phyloP scores from a whole-genome alignment of 2,329 filamentous ascomycete species.

The Arthrinium phaeospermum region DNA sequence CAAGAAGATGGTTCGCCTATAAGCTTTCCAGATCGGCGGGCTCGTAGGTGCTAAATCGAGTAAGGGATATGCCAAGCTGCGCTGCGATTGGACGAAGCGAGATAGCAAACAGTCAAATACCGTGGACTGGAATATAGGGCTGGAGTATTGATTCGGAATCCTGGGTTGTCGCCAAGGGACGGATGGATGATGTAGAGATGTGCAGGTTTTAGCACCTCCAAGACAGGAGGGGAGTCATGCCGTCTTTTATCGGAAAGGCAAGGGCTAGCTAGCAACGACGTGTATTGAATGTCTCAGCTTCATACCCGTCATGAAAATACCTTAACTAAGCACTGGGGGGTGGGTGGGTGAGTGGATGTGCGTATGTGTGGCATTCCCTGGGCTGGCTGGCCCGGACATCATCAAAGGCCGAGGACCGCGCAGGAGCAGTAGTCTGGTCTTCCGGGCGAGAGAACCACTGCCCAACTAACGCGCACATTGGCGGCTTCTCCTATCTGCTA shows the following conservation, averaged over 20 bases:
- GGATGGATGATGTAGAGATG: not conserved
- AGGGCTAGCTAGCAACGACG: not conserved
- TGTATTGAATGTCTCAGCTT: constrained; percentile 5
- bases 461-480: not conserved
- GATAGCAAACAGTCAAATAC: not conserved
- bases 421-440: no score
- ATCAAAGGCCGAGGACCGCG: constrained; percentile 8
- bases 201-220: not conserved
- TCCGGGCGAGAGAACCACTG: not conserved
- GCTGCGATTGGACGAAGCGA: not conserved
- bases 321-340: constrained; percentile 7
- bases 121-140: no score
- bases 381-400: constrained; percentile 7
- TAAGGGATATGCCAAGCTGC: not conserved
- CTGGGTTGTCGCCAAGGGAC: not conserved
- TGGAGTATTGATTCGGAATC: not conserved
- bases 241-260: constrained; percentile 5
- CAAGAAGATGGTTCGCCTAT: not conserved
- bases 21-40: not conserved
- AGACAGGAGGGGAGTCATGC: not conserved
- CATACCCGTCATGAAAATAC: not conserved
- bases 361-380: not conserved
- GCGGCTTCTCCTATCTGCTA: not conserved
- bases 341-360: no score
- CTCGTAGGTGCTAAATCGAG: not conserved